Conservation (phyloP, 2,329 filamentous ascomycete species). For the Xylariaceae sp. region DNA sequence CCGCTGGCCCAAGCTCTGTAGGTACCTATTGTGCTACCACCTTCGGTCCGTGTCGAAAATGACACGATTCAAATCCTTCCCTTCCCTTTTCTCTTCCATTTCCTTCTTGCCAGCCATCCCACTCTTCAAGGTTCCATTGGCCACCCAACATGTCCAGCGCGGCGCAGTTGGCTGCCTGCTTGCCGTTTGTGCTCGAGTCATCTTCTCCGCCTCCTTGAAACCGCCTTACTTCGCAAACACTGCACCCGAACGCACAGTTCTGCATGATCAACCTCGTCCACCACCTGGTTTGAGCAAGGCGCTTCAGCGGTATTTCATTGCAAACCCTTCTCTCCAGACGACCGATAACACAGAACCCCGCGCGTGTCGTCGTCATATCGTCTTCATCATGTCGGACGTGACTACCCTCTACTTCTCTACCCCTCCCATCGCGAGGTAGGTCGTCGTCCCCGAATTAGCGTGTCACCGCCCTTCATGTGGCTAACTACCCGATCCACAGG, state of each 20-base stretch:
- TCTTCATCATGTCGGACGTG: constrained; percentile 38
- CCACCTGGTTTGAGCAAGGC: too few species aligned
- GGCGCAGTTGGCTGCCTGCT: constrained; percentile 25
- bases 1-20: constrained; percentile 12
- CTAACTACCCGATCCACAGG: constrained; percentile 40
- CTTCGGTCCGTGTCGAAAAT: constrained; percentile 13
- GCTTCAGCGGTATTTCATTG: too few species aligned
- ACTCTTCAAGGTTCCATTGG: constrained; percentile 18
- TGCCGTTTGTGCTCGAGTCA: constrained; percentile 22
- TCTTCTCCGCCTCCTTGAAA: constrained; percentile 23
- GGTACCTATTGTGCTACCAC: background rate
- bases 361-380: background rate
- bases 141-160: constrained; percentile 29
- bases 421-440: constrained; percentile 43
- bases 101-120: constrained; percentile 1
- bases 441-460: background rate
- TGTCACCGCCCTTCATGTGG: background rate
- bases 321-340: too few species aligned
- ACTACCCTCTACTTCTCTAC: constrained; percentile 40
- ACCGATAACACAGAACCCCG: background rate
- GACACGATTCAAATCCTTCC: constrained; percentile 21
- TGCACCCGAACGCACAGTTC: too few species aligned
- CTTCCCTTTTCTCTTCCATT: constrained; percentile 16
- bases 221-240: background rate
- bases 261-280: background rate